Conservation (phyloP, 192 early-diverging fungal genomes). For the Dimargaris cristalligena region DNA sequence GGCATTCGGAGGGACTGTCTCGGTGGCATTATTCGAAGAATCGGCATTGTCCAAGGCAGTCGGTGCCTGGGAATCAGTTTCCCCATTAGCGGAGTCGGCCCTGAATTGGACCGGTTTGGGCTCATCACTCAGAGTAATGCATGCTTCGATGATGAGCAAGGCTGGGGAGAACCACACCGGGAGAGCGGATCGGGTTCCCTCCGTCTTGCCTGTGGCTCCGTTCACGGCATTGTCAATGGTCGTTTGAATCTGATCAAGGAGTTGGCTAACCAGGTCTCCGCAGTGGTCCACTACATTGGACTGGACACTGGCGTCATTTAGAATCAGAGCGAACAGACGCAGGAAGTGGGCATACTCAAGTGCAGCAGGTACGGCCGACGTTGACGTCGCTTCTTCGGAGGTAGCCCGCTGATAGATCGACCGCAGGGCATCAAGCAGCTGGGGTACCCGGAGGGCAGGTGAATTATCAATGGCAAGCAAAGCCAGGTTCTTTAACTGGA, state of each 20-base stretch:
- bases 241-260: too few species aligned
- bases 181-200: neutral
- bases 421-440: neutral
- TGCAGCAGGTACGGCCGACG: neutral
- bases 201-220: too few species aligned
- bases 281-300: conserved; percentile 21
- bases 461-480: neutral
- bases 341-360: conserved; percentile 11
- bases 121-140: neutral
- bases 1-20: neutral
- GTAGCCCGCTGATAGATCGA: too few species aligned
- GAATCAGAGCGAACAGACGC: conserved; percentile 41
- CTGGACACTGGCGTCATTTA: conserved; percentile 37
- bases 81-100: too few species aligned
- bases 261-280: too few species aligned
- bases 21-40: neutral
- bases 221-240: too few species aligned
- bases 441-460: neutral
- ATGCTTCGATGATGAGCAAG: neutral
- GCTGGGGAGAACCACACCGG: conserved; percentile 7
- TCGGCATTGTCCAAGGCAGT: neutral
- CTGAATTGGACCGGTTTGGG: neutral
- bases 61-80: conserved; percentile 9
- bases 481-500: neutral
- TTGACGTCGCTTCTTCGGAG: too few species aligned